Percentiles rank a stretch among this genome's conserved stretches.
phyloP scores from a whole-genome alignment of 768 basidiomycete species.

The Rhodotorula paludigena region DNA sequence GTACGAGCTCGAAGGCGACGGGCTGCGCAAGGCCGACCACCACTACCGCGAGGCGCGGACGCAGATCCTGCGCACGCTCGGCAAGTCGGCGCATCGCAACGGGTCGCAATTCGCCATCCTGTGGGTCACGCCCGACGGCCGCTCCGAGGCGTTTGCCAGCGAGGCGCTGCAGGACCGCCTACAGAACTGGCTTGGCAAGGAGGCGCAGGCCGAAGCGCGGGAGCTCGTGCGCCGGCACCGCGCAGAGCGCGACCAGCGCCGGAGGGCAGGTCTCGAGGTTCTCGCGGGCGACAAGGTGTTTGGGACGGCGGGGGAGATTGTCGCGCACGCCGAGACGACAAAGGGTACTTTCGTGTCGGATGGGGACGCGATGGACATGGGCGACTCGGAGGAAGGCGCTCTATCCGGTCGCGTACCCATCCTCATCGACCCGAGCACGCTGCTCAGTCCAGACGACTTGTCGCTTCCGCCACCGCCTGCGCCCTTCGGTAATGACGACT shows the following conservation, averaged over 20 bases:
- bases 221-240: not conserved
- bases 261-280: not conserved
- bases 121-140: conserved; percentile 47
- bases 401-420: no score
- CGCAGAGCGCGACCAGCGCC: conserved; percentile 26
- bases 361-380: not conserved
- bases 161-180: conserved; percentile 46
- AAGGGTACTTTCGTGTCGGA: no score
- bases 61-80: conserved; percentile 48
- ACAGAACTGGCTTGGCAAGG: conserved; percentile 36
- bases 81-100: conserved; percentile 48
- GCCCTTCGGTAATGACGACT: no score
- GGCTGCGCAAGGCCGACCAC: not conserved
- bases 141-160: conserved; percentile 48
- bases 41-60: conserved; percentile 40
- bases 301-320: not conserved
- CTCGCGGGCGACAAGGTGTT: conserved; percentile 33
- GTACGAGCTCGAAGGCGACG: not conserved
- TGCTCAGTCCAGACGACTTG: no score
- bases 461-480: no score
- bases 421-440: no score
- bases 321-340: no score
- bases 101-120: conserved; percentile 49
- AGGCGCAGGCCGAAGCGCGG: conserved; percentile 24
- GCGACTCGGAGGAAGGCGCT: no score